phyloP scores from a whole-genome alignment of 768 basidiomycete species.

The Lactarius trivialis region DNA sequence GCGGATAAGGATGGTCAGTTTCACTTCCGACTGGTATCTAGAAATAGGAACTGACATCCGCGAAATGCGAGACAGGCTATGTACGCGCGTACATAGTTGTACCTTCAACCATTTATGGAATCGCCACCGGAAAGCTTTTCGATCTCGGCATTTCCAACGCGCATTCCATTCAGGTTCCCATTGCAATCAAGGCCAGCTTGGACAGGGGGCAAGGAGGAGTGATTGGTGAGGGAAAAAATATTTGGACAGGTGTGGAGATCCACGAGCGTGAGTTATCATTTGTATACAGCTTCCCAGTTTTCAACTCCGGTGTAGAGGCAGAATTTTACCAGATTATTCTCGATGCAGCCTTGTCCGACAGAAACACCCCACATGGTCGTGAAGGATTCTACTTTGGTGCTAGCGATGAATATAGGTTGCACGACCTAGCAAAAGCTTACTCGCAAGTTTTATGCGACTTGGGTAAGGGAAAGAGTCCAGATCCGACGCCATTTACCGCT shows the following conservation, averaged over 20 bases:
- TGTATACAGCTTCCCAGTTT: not conserved
- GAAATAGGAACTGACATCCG: not conserved
- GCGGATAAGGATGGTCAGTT: conserved; percentile 42
- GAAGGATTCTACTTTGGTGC: conserved; percentile 34
- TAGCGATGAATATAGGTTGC: conserved; percentile 31
- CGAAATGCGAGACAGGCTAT: conserved; percentile 33
- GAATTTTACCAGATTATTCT: conserved; percentile 40
- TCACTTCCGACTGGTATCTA: not conserved
- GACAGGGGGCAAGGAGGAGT: conserved; percentile 45
- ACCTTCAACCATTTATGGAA: conserved; percentile 55
- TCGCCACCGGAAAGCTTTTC: conserved; percentile 42
- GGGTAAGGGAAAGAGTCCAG: conserved; percentile 25
- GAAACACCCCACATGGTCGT: conserved; percentile 28
- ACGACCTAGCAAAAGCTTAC: conserved; percentile 33
- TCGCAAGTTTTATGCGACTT: conserved; percentile 32
- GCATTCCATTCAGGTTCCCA: conserved; percentile 48
- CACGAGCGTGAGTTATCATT: conserved; percentile 38
- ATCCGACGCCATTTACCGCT: conserved; percentile 34
- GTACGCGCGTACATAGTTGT: conserved; percentile 46
- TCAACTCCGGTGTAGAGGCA: conserved; percentile 31
- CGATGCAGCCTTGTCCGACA: conserved; percentile 31
- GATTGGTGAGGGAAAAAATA: conserved; percentile 50
- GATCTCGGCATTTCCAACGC: conserved; percentile 47
- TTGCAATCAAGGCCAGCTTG: conserved; percentile 39
- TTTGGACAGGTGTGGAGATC: conserved; percentile 55